A percentile compares a stretch with the other conserved stretches of the same genome.
Evolutionary conservation across 768 basidiomycete species (phyloP).

Genomic region (Paxillus involutus): DNA sequence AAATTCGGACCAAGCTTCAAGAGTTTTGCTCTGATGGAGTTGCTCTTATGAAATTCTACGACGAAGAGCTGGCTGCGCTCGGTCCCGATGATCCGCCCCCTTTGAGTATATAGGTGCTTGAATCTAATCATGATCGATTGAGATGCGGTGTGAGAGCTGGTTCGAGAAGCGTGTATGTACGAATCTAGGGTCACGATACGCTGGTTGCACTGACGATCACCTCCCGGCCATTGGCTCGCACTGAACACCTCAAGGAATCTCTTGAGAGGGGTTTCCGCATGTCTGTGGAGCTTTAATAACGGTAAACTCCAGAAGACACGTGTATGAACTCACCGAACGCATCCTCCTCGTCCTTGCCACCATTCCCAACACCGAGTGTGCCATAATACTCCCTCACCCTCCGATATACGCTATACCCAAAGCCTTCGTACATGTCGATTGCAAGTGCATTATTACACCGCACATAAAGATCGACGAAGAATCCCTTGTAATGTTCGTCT

Average conservation of each 20-base stretch:
- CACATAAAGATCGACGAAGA: constrained; percentile 96
- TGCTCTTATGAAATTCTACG: constrained; percentile 65
- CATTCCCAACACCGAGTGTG: constrained; percentile 69
- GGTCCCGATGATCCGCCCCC: constrained; percentile 42
- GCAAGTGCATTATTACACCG: constrained; percentile 84
- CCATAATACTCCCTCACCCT: constrained; percentile 91
- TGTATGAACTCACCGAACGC: constrained; percentile 73
- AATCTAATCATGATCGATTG: constrained; percentile 9
- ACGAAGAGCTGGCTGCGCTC: constrained; percentile 60
- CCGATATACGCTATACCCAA: constrained; percentile 93
- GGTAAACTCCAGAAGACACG: not conserved
- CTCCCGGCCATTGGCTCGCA: constrained; percentile 70
- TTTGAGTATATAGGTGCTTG: constrained; percentile 38
- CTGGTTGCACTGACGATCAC: constrained; percentile 53
- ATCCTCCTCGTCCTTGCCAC: constrained; percentile 83
- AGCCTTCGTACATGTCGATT: constrained; percentile 86
- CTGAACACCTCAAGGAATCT: constrained; percentile 61
- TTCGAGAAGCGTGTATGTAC: not conserved
- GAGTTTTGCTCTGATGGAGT: constrained; percentile 63
- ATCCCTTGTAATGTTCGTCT: constrained; percentile 75
- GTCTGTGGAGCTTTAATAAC: constrained; percentile 31
- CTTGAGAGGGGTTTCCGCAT: constrained; percentile 75
- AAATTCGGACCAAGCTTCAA: constrained; percentile 58
- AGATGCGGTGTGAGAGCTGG: constrained; percentile 7
- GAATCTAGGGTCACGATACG: constrained; percentile 31